Evolutionary conservation across 2,329 filamentous ascomycete species (phyloP), one percentile per base, ranked within the genome.

Genomic region (Fusarium nygamai): DNA sequence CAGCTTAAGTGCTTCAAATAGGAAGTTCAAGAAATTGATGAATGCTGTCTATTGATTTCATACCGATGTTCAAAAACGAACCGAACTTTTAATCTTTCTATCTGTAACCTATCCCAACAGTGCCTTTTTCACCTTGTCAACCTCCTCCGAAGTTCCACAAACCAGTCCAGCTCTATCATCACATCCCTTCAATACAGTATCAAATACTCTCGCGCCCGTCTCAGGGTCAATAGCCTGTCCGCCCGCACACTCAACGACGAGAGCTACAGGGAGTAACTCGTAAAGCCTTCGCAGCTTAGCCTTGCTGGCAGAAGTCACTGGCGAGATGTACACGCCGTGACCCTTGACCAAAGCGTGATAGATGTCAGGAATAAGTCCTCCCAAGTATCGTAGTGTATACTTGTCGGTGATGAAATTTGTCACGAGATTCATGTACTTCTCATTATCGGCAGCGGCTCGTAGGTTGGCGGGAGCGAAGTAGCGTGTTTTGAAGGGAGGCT

Each of bases 401-500:
- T 85, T 85, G 46, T 86, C 78, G n/a, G 69, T 53, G 13, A 92
- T 86, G 67, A 86, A 91, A 10, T 82, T 79, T 31, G 81, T 80
- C 9, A 92, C 81, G 0, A 92, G 83, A 1, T 58, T 65, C 79
- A 85, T 83, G 78, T 92, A 92, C 34, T 74, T 72, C 11, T 80
- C 75, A 50, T 87, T 82, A 24, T 91, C 86, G 1, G 86, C 85
- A 0, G 90, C 89, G 1, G 87, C 84, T 16, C 90, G 87, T 61
- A 91, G 80, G 74, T 92, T 92, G 9, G 90, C 90, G 0, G 90
- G 90, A 0, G 90, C 88, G 74, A 92, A 92, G 78, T 91, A 92
- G 1, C 86, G 84, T 33, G 88, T 88, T 73, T 84, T 85, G 72
- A 83, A 83, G 0, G 85, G 83, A 6, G 82, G 72, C 2, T 71